phyloP scores from a whole-genome alignment of 306 rosid species.

The Prunus salicina region DNA sequence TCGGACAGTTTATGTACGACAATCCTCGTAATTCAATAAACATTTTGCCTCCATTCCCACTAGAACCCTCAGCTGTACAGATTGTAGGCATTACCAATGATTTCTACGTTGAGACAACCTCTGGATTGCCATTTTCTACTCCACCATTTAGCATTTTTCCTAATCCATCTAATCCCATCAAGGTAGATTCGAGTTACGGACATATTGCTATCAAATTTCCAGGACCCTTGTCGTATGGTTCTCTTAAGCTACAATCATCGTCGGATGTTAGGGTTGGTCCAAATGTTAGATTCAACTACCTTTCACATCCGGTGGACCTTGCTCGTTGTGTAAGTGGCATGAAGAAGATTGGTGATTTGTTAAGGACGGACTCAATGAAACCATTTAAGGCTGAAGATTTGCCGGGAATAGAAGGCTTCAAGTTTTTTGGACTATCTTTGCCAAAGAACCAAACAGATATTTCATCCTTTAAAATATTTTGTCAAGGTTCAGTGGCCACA shows the following conservation, averaged over 20 bases:
- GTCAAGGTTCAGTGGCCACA: conserved; percentile 8
- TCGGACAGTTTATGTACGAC: conserved; percentile 26
- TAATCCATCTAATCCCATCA: neutral
- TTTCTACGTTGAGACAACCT: neutral
- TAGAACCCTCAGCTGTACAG: neutral
- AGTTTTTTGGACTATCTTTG: conserved; percentile 1
- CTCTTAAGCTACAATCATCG: neutral
- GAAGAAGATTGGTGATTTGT: conserved; percentile 13
- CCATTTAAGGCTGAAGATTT: neutral
- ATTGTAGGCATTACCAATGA: conserved; percentile 1
- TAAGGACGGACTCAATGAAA: neutral
- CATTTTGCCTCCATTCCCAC: neutral
- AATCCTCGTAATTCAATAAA: conserved; percentile 20
- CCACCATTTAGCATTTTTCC: neutral
- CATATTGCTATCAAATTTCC: neutral
- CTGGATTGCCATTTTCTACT: neutral
- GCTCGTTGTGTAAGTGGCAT: conserved; percentile 11
- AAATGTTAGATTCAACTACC: conserved; percentile 13
- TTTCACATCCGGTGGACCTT: neutral
- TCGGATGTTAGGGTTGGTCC: conserved; percentile 1
- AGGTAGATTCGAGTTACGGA: neutral
- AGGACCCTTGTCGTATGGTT: neutral
- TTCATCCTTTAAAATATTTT: conserved; percentile 6
- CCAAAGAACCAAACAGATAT: conserved; percentile 2
- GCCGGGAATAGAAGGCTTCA: neutral